Percentiles rank a stretch among this genome's conserved stretches.
phyloP scores from a whole-genome alignment of 2,329 filamentous ascomycete species.

The Aspergillus pseudoterreus region DNA sequence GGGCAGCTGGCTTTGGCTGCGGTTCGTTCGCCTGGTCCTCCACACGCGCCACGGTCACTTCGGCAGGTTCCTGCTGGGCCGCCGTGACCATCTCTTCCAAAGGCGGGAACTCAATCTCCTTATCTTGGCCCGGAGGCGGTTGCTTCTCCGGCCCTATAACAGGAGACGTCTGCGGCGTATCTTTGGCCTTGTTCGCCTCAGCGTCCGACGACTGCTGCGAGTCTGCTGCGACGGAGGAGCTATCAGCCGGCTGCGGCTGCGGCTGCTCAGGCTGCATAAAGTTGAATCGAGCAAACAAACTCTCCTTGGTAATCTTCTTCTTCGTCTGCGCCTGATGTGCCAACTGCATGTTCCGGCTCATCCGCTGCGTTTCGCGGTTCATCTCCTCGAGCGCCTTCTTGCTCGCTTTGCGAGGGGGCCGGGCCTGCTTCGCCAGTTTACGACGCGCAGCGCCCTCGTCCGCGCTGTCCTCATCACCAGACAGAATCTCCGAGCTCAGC shows the following conservation, averaged over 20 bases:
- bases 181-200: conserved; percentile 44
- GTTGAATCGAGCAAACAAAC: conserved; percentile 80
- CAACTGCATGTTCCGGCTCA: conserved; percentile 86
- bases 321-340: conserved; percentile 84
- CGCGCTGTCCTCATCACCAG: conserved; percentile 51
- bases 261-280: conserved; percentile 51
- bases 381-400: conserved; percentile 95
- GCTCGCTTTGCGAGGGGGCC: conserved; percentile 75
- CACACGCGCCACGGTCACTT: conserved; percentile 5
- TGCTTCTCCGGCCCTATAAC: conserved; percentile 27
- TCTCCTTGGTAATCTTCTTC: conserved; percentile 82
- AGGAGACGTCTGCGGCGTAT: conserved; percentile 70
- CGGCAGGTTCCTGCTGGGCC: conserved; percentile 19
- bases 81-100: conserved; percentile 34
- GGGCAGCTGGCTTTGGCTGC: conserved; percentile 21
- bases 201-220: conserved; percentile 48
- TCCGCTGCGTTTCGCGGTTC: conserved; percentile 87
- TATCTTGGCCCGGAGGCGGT: conserved; percentile 5
- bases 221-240: conserved; percentile 43
- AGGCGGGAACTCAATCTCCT: conserved; percentile 35
- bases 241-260: conserved; percentile 18
- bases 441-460: conserved; percentile 63
- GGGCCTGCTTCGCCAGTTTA: conserved; percentile 64
- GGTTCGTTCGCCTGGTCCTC: conserved; percentile 10
- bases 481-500: conserved; percentile 39